phyloP scores from a whole-genome alignment of 306 rosid species.

The Sophora flavescens region DNA sequence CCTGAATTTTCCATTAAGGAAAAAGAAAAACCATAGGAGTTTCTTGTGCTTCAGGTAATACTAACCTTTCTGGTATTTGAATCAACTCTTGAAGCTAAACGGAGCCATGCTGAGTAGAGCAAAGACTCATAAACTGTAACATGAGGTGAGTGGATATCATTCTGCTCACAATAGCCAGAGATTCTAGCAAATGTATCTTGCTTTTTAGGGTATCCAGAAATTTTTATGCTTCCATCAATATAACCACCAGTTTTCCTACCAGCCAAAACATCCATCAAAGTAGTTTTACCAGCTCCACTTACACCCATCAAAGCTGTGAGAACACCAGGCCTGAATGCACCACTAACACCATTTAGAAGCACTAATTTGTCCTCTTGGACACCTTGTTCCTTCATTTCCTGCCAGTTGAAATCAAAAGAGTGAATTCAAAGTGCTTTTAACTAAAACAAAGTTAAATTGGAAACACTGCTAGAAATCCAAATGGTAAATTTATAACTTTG shows the following conservation, averaged over 20 bases:
- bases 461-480: background rate
- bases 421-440: background rate
- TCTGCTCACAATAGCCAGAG: conserved; percentile 72
- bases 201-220: conserved; percentile 71
- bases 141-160: conserved; percentile 76
- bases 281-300: conserved; percentile 81
- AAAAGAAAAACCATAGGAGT: background rate
- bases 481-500: background rate
- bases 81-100: conserved; percentile 54
- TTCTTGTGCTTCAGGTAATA: conserved; percentile 2
- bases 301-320: conserved; percentile 79
- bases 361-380: conserved; percentile 57
- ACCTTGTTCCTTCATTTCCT: conserved; percentile 74
- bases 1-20: background rate
- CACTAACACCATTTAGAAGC: conserved; percentile 65
- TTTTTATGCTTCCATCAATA: conserved; percentile 63
- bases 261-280: conserved; percentile 75
- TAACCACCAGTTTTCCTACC: conserved; percentile 80
- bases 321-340: conserved; percentile 77
- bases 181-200: conserved; percentile 75
- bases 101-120: conserved; percentile 72
- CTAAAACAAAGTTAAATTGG: background rate
- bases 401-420: conserved; percentile 28
- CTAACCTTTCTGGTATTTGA: conserved; percentile 55
- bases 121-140: conserved; percentile 70